phyloP scores from a whole-genome alignment of 805 yeast genomes.

The Candida schatavii region DNA sequence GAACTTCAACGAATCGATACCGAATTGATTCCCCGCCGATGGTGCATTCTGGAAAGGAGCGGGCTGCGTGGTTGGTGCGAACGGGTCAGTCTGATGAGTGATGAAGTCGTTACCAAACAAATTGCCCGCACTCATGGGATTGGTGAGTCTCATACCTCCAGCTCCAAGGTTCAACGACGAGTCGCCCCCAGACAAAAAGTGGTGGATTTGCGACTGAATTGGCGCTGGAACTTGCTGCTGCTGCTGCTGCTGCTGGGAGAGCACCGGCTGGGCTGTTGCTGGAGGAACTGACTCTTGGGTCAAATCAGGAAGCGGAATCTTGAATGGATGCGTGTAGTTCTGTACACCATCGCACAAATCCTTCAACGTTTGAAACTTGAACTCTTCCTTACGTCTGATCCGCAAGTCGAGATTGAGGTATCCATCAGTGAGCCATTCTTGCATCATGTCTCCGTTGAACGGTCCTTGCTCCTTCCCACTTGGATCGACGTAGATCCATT shows the following conservation, averaged over 20 bases:
- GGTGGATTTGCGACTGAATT: constrained; percentile 26
- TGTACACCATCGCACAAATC: constrained; percentile 50
- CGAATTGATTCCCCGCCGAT: constrained; percentile 19
- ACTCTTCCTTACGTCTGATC: constrained; percentile 59
- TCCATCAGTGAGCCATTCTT: constrained; percentile 65
- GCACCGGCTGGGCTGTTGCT: constrained; percentile 5
- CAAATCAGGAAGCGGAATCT: constrained; percentile 49
- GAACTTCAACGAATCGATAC: constrained; percentile 23
- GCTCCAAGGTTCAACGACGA: constrained; percentile 17
- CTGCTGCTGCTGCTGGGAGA: not conserved
- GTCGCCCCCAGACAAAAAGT: constrained; percentile 22
- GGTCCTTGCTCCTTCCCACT: constrained; percentile 78
- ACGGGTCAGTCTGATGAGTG: constrained; percentile 16
- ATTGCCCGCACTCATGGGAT: constrained; percentile 14
- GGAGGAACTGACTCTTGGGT: not conserved
- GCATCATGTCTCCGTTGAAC: constrained; percentile 71
- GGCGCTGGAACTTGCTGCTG: constrained; percentile 6
- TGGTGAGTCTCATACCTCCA: constrained; percentile 21
- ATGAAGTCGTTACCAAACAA: constrained; percentile 24
- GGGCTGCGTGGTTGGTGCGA: constrained; percentile 12
- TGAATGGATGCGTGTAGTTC: constrained; percentile 58
- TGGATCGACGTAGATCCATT: constrained; percentile 76
- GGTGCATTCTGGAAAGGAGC: constrained; percentile 9
- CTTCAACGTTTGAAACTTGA: constrained; percentile 46
- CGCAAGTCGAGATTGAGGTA: constrained; percentile 55